These are phyloP conservation scores for Vaccinium vitisidaea DNA, from an alignment of 148 eudicot genomes.

Conservation along the genomic window DNA sequence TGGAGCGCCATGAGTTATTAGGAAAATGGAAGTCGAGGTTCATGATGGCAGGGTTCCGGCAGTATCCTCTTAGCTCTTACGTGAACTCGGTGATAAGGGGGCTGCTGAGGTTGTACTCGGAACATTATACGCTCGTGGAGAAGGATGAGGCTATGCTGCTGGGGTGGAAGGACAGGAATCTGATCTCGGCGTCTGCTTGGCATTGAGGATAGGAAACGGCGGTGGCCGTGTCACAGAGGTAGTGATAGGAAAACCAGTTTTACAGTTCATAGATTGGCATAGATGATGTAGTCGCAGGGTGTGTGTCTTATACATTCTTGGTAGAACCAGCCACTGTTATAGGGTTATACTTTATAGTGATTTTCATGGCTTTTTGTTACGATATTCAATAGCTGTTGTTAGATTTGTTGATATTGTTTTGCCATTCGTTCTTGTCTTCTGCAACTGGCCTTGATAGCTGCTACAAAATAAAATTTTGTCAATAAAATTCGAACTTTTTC, in stretches of 20 bases:
- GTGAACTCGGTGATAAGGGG: slow-evolving; percentile 72
- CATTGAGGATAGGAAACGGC: slow-evolving; percentile 24
- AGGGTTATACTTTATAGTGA: neutral
- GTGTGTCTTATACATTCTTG: neutral
- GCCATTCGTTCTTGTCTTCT: neutral
- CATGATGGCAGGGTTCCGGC: slow-evolving; percentile 84
- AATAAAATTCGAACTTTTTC: no score
- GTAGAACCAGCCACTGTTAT: slow-evolving; percentile 3
- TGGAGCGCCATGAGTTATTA: slow-evolving; percentile 84
- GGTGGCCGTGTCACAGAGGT: neutral
- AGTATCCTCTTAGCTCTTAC: slow-evolving; percentile 67
- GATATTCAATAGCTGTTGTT: neutral
- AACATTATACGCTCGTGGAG: slow-evolving; percentile 73
- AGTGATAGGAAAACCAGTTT: slow-evolving; percentile 6
- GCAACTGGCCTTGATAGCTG: neutral
- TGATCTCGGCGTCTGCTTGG: slow-evolving; percentile 94
- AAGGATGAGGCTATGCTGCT: slow-evolving; percentile 81
- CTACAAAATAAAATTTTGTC: neutral
- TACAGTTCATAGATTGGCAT: neutral
- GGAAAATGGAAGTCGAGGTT: slow-evolving; percentile 92
- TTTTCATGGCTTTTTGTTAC: neutral
- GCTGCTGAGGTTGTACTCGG: slow-evolving; percentile 61
- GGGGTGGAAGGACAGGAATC: slow-evolving; percentile 84
- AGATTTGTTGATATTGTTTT: slow-evolving; percentile 4
- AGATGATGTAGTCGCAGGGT: neutral